phyloP scores from a whole-genome alignment of 345 rosid genomes.

The Firmiana major region DNA sequence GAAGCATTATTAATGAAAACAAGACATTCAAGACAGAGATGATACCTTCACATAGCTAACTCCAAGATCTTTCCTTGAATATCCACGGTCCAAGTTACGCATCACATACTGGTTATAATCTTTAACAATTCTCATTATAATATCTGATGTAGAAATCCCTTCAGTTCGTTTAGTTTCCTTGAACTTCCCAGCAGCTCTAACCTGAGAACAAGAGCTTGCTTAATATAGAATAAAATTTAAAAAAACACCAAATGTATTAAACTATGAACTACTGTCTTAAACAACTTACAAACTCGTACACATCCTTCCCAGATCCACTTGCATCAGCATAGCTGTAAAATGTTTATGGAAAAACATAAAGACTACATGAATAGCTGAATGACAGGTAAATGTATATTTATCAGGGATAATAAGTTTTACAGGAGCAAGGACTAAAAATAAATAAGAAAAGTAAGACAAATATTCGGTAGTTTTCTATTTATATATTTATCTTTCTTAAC shows the following conservation, averaged over 20 bases:
- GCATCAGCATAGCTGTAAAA: conserved; percentile 78
- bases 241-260: background rate
- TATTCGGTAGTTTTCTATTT: background rate
- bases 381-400: background rate
- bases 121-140: conserved; percentile 91
- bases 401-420: background rate
- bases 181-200: conserved; percentile 80
- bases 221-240: conserved; percentile 12
- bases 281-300: conserved; percentile 84
- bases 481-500: background rate
- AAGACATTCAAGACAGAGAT: background rate
- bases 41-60: conserved; percentile 90
- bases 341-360: background rate
- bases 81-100: conserved; percentile 90
- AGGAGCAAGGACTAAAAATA: background rate
- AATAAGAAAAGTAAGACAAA: background rate
- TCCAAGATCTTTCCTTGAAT: conserved; percentile 88
- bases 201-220: conserved; percentile 37
- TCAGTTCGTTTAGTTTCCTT: conserved; percentile 92
- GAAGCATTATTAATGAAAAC: background rate
- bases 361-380: background rate
- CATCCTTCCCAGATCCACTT: conserved; percentile 87
- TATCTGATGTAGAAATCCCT: conserved; percentile 88
- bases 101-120: conserved; percentile 93
- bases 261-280: conserved; percentile 14